Evolutionary conservation across 148 eudicot genomes (phyloP), one percentile per base, ranked within the genome.

Genomic region (Pouteria glomerata): DNA sequence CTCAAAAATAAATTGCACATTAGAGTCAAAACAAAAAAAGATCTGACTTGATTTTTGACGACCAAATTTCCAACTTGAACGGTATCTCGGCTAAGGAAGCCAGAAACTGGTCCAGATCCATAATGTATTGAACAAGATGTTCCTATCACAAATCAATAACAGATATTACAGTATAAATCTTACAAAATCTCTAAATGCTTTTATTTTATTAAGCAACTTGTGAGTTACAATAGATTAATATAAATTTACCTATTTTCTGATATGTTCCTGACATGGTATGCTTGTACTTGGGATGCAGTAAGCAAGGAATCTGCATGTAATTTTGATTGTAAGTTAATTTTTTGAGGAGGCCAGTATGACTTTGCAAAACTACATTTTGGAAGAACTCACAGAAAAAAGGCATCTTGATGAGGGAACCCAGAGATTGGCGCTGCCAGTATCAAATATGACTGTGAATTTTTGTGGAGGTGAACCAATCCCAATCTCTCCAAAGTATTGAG

Each of bases 391-490:
- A 58, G 96, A 93, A 76, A 90, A 87, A 74, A 81, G 66, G 77
- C 98, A 93, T 78, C 87, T 88, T n/a, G 94, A 80, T 0, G 98
- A 93, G 23, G 96, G 98, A 59, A 93, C 89, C 98, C 98, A 93
- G 68, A 93, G 92, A 58, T 90, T 88, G 35, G 98, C 90, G 80
- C 94, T 93, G 71, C 96, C 92, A 30, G 96, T 93, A 63, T 93
- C 98, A 74, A 93, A 93, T 70, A 93, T 84, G 57, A 93, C 96
- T 29, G 87, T 79, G 73, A 90, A 93, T 8, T 76, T 88, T 76
- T 93, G 98, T 18, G 96, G 89, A 33, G 98, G 98, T 8, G 96
- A 66, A n/a, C 98, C 98, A 68, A 93, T 81, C 12, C 87, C 80
- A 69, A 93, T 88, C 77, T 90, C 96, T 71, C 94, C 98, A 66